Evolutionary conservation across 192 early-diverging fungal species (phyloP), one percentile per base, ranked within the genome.

Genomic region (Thamnidium elegans): DNA sequence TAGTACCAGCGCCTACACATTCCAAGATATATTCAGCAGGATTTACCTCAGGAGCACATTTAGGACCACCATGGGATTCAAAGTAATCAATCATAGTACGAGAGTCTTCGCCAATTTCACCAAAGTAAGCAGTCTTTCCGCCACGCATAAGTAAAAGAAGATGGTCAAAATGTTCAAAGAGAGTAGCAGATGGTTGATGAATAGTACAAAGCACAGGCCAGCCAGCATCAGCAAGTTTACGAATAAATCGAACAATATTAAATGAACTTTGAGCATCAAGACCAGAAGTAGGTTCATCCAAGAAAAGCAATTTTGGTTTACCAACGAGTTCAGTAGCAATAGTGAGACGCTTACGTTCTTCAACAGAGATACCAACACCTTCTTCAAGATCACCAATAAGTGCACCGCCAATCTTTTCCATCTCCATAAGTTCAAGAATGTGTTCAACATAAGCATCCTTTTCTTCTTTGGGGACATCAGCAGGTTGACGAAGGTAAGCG

Each of bases 11-110:
- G 51, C 89, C 89, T 61, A 93, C 88, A 47, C 85, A 87, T 66
- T 94, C 88, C 46, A 94, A 68, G 45, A 92, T 90, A 70, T 92
- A 94, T 74, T 94, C 92, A 62, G 92, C 92, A 31, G 89, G 89
- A 66, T 94, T 92, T 36, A 79, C 92, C 10, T 68, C 58, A 2
- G 81, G 70, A 21, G 81, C 77, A 71, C 89, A 92, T 21, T 73
- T 78, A 48, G 73, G 77, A 1, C 86, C 90, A 62, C 92, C 89
- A 54, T 90, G 79, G 26, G 66, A 67, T 64, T 92, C 89, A 80
- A 90, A 91, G 78, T 92, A 89, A 11, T 73, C 54, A 66, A 87
- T 81, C 73, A 94, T 70, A 7, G 77, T 79, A 60, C 72, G 55
- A 32, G 85, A 85, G 52, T 89, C 82, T 0, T 58, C 31, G 39